Evolutionary conservation across 2,329 filamentous ascomycete genomes (phyloP).

Genomic region (Tolypocladium cylindrosporum): DNA sequence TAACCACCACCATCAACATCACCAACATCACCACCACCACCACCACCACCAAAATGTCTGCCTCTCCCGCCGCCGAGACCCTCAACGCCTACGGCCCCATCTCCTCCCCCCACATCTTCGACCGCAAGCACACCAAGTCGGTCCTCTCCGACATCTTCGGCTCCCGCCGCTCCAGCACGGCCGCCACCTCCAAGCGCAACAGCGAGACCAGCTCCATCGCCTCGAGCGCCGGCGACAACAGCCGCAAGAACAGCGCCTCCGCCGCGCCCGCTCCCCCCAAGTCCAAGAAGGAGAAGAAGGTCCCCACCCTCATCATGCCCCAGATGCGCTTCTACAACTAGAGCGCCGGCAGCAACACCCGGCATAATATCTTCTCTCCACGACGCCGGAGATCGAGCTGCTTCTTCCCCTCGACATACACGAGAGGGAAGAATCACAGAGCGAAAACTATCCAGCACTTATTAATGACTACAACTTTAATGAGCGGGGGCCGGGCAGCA

Average conservation of each 20-base stretch:
- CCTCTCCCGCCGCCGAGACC: slow-evolving; percentile 3
- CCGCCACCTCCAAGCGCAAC: background rate
- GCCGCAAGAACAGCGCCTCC: slow-evolving; percentile 1
- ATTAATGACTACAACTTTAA: background rate
- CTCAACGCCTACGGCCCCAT: slow-evolving; percentile 6
- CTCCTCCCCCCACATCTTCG: slow-evolving; percentile 4
- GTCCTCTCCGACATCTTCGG: slow-evolving; percentile 4
- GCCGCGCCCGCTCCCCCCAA: background rate
- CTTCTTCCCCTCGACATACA: background rate
- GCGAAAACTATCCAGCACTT: background rate
- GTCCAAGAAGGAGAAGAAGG: slow-evolving; percentile 2
- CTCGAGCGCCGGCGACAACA: background rate
- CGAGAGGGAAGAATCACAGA: background rate
- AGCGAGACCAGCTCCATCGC: slow-evolving; percentile 2
- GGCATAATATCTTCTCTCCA: background rate
- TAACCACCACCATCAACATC: background rate
- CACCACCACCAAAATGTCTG: background rate
- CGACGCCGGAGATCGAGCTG: background rate
- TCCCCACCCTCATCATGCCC: slow-evolving; percentile 3
- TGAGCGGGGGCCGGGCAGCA: background rate
- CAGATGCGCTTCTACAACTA: slow-evolving; percentile 5
- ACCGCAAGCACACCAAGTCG: slow-evolving; percentile 3
- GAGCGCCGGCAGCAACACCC: background rate
- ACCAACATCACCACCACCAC: background rate
- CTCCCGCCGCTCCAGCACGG: slow-evolving; percentile 3